A percentile compares a stretch with the other conserved stretches of the same genome.
These are phyloP conservation scores for Nigrospora oryzae DNA, from an alignment of 2,329 filamentous ascomycete genomes.

Conservation along the genomic window DNA sequence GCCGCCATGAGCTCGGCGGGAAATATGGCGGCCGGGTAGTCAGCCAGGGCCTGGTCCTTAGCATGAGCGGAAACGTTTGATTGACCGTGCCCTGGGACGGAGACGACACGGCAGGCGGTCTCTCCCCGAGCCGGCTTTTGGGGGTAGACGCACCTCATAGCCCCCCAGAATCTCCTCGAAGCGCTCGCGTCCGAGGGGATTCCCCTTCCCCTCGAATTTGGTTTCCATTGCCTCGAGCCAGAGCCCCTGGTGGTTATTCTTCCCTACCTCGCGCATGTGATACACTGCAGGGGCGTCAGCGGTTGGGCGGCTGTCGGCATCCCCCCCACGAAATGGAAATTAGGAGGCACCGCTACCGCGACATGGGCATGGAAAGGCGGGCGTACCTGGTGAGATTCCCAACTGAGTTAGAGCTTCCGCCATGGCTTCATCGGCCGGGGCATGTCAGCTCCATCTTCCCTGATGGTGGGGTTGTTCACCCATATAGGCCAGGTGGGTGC, in stretches of 20 bases:
- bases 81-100: too few species aligned
- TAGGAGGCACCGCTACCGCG: too few species aligned
- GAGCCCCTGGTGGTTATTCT: slow-evolving; percentile 20
- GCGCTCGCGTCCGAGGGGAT: slow-evolving; percentile 18
- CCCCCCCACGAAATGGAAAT: too few species aligned
- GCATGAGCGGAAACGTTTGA: not conserved
- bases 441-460: too few species aligned
- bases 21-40: slow-evolving; percentile 27
- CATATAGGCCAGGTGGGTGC: too few species aligned
- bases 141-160: slow-evolving; percentile 13
- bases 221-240: slow-evolving; percentile 24
- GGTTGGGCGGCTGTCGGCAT: too few species aligned
- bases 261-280: slow-evolving; percentile 22
- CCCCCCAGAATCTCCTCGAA: slow-evolving; percentile 25
- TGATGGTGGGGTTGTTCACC: too few species aligned
- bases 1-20: slow-evolving; percentile 51
- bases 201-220: slow-evolving; percentile 18
- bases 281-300: slow-evolving; percentile 14
- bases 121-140: too few species aligned
- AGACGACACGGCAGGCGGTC: too few species aligned
- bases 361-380: too few species aligned
- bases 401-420: slow-evolving; percentile 19
- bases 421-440: slow-evolving; percentile 10
- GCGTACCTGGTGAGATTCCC: slow-evolving; percentile 11
- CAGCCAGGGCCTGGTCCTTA: slow-evolving; percentile 12